Percentiles rank a stretch among this genome's conserved stretches.
phyloP scores from a whole-genome alignment of 192 early-diverging fungal species.

The Backusella mclennaniae region DNA sequence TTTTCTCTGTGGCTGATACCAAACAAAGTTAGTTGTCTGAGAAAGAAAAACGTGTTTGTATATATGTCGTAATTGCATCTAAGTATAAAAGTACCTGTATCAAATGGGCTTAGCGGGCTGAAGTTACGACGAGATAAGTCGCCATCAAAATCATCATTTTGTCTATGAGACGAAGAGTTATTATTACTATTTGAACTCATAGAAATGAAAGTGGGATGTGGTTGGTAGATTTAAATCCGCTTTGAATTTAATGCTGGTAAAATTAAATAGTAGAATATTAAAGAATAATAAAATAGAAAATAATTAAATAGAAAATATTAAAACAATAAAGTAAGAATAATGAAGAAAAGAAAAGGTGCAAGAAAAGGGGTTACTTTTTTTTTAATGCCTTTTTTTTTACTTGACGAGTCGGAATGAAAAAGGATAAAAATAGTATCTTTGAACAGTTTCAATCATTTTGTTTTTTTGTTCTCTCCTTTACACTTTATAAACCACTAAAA shows the following conservation, averaged over 20 bases:
- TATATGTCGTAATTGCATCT: too few species aligned
- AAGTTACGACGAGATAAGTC: background rate
- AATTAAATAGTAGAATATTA: too few species aligned
- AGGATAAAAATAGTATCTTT: background rate
- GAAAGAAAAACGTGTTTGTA: background rate
- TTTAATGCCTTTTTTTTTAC: background rate
- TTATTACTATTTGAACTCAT: background rate
- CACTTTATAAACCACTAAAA: background rate
- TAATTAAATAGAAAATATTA: too few species aligned
- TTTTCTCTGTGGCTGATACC: background rate
- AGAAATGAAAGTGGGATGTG: background rate
- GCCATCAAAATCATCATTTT: background rate
- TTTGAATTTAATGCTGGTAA: too few species aligned
- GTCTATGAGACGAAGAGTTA: background rate
- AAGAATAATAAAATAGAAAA: too few species aligned
- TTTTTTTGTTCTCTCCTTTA: background rate
- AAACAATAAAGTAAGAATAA: background rate
- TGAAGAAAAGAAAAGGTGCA: background rate
- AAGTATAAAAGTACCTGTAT: background rate
- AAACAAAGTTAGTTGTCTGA: background rate
- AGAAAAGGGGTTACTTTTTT: background rate
- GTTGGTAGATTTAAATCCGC: background rate
- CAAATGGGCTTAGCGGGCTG: constrained; percentile 1
- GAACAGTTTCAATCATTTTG: background rate
- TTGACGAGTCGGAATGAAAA: background rate